These are phyloP conservation scores for Beauveria caledonica DNA, from an alignment of 2,329 filamentous ascomycete species.

Conservation along the genomic window DNA sequence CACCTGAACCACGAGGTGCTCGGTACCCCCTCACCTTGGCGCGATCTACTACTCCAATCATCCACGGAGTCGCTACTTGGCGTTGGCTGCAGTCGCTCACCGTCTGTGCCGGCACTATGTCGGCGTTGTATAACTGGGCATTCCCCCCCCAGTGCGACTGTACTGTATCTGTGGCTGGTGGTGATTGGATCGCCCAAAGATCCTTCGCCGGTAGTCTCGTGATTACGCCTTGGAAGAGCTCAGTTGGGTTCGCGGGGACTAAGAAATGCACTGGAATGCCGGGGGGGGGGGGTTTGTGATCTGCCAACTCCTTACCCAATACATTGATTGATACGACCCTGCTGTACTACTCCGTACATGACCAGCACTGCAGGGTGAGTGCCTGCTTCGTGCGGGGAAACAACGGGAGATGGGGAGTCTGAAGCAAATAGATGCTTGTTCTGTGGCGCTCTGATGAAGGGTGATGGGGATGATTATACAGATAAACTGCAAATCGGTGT, in stretches of 20 bases:
- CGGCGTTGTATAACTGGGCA: background rate
- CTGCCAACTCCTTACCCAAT: background rate
- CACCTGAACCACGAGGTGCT: background rate
- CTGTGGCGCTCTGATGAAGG: no score
- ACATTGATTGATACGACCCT: no score
- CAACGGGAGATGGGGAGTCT: background rate
- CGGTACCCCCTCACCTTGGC: constrained; percentile 8
- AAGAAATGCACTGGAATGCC: background rate
- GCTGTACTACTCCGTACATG: no score
- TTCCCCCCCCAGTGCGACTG: background rate
- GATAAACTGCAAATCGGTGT: no score
- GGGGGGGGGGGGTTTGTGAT: no score
- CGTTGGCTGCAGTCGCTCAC: background rate
- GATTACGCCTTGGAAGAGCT: background rate
- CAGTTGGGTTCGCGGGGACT: background rate
- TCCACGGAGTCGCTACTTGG: background rate
- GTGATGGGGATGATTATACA: no score
- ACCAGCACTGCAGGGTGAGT: background rate
- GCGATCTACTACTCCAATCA: background rate
- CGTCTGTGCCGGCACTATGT: constrained; percentile 8
- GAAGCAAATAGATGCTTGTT: background rate
- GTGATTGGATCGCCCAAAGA: background rate
- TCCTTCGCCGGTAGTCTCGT: background rate
- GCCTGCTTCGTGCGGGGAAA: background rate
- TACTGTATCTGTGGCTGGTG: background rate